A percentile compares a stretch with the other conserved stretches of the same genome.
Evolutionary conservation across 129 eudicot species (phyloP).

Genomic region (Escallonia herrerae): DNA sequence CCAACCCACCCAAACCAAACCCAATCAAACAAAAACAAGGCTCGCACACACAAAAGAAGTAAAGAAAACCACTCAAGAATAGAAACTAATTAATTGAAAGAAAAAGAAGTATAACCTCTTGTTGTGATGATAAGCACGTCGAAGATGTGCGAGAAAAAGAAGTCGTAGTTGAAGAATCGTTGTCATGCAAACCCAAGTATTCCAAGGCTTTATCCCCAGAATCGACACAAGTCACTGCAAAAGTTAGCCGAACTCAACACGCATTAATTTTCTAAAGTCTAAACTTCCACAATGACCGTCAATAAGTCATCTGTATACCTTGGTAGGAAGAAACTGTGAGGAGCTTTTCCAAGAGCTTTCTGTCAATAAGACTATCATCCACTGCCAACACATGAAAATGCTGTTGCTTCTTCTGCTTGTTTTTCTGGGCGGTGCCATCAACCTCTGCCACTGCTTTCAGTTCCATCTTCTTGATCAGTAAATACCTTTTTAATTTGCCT

Average conservation of each 20-base stretch:
- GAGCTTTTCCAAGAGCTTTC: slow-evolving; percentile 39
- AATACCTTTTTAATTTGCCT: neutral
- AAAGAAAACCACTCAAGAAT: no score
- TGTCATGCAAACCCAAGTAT: slow-evolving; percentile 29
- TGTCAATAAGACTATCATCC: slow-evolving; percentile 37
- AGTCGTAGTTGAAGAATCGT: neutral
- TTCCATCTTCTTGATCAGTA: neutral
- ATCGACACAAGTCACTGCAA: slow-evolving; percentile 39
- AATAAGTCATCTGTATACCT: slow-evolving; percentile 11
- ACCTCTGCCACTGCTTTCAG: neutral
- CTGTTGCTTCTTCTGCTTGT: neutral
- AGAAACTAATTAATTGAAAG: no score
- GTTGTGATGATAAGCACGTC: slow-evolving; percentile 8
- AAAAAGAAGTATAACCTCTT: slow-evolving; percentile 13
- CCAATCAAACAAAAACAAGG: no score
- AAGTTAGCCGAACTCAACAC: neutral
- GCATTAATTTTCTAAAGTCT: neutral
- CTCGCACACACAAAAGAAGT: no score
- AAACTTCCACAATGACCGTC: neutral
- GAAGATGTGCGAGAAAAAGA: neutral
- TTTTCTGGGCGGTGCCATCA: neutral
- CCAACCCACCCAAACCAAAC: no score
- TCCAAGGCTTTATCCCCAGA: slow-evolving; percentile 44
- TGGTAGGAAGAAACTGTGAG: slow-evolving; percentile 40
- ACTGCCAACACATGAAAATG: slow-evolving; percentile 40